Evolutionary conservation across 345 rosid genomes (phyloP).

Genomic region (Brassica napus): DNA sequence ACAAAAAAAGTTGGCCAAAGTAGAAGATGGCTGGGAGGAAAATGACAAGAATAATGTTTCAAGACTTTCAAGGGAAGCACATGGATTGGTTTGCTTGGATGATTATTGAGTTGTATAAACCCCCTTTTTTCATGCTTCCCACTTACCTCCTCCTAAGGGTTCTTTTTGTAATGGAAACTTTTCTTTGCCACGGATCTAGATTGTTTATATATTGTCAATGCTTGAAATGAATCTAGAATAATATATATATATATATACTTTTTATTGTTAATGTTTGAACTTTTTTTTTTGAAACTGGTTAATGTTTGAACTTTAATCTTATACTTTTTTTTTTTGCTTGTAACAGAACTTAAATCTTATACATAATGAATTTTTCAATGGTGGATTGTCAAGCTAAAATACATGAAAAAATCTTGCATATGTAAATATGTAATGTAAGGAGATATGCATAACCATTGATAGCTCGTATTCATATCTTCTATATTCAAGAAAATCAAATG

Average conservation of each 20-base stretch:
- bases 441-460: not conserved
- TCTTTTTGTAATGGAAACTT: constrained; percentile 11
- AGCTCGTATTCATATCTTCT: not conserved
- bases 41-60: constrained; percentile 59
- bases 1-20: constrained; percentile 45
- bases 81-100: constrained; percentile 77
- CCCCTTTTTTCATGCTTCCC: constrained; percentile 35
- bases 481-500: no score
- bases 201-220: not conserved
- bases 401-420: not conserved
- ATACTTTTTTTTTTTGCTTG: no score
- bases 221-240: not conserved
- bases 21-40: constrained; percentile 46
- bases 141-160: constrained; percentile 32
- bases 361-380: not conserved
- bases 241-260: not conserved
- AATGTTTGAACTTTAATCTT: not conserved
- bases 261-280: no score
- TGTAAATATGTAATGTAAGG: not conserved
- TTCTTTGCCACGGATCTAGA: constrained; percentile 1
- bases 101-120: constrained; percentile 48
- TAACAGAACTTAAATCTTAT: not conserved
- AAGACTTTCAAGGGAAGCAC: constrained; percentile 57
- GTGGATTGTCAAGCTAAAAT: not conserved
- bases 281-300: not conserved